These are phyloP conservation scores for Dichomitus squalens DNA, from an alignment of 1,284 basidiomycete genomes.

Conservation along the genomic window DNA sequence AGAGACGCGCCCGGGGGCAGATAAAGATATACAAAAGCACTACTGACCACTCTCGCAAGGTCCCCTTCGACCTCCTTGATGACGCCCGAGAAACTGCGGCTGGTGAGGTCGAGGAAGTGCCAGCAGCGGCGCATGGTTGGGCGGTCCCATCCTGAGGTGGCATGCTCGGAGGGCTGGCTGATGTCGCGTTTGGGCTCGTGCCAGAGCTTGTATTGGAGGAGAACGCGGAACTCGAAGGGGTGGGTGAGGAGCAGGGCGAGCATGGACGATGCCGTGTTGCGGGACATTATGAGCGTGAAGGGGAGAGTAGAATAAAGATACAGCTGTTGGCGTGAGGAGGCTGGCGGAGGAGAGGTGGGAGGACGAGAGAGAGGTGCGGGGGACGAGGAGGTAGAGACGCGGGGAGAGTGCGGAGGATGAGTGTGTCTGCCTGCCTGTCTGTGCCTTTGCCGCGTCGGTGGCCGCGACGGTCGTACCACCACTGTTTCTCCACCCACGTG, in stretches of 20 bases:
- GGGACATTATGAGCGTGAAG: slow-evolving; percentile 29
- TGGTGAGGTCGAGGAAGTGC: slow-evolving; percentile 88
- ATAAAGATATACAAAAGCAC: background rate
- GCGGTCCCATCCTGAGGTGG: slow-evolving; percentile 83
- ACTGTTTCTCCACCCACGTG: slow-evolving; percentile 12
- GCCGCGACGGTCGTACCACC: slow-evolving; percentile 16
- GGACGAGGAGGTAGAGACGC: too few species aligned
- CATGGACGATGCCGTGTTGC: slow-evolving; percentile 34
- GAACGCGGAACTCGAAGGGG: slow-evolving; percentile 76
- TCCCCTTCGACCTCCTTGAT: slow-evolving; percentile 98
- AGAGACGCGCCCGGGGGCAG: background rate
- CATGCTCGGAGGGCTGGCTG: slow-evolving; percentile 67
- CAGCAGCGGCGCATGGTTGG: slow-evolving; percentile 88
- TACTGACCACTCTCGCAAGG: slow-evolving; percentile 84
- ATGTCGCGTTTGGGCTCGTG: slow-evolving; percentile 83
- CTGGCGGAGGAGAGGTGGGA: slow-evolving; percentile 1
- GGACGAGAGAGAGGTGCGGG: slow-evolving; percentile 7
- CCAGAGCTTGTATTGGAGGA: slow-evolving; percentile 81
- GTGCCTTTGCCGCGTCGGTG: background rate
- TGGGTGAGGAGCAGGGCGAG: slow-evolving; percentile 70
- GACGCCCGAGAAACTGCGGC: slow-evolving; percentile 90
- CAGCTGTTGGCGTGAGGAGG: slow-evolving; percentile 1
- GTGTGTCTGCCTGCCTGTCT: background rate
- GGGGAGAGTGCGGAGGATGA: too few species aligned
- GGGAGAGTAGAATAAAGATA: slow-evolving; percentile 12